Evolutionary conservation across 1,284 basidiomycete genomes (phyloP), one percentile per base, ranked within the genome.

Genomic region (Trichosporon coremiiforme): DNA sequence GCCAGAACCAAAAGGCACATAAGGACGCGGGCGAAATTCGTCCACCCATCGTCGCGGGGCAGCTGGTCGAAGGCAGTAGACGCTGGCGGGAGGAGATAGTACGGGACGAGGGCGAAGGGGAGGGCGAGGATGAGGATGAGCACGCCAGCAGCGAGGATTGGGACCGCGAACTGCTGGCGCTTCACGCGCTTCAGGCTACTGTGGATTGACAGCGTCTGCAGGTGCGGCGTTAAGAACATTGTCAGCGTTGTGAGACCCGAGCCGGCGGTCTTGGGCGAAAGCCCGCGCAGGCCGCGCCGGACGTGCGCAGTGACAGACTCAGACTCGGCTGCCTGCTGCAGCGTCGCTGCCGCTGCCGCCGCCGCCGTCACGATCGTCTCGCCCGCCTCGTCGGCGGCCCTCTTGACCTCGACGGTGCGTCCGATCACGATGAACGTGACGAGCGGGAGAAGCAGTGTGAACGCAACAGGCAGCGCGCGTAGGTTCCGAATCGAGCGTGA

Each of bases 31-130:
- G 81, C 83, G 17, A 80, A 65, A 68, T 83, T 83, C 55, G 82
- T 76, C 78, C 82, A 83, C 5, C 75, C 77, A 68, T 84, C 83
- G 33, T 79, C 74, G 2, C 73, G 68, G 0, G 81, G 80, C 4
- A 82, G 69, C 25, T 72, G 71, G 13, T 73, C 73, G 53, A 83
- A 81, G 7, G 81, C 77, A 0, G 75, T 67, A 1, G 80, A 75
- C 1, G 68, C 72, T 7, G 68, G 50, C n/a, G 63, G 62, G 35
- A 84, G 76, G 63, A 84, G 80, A 71, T 84, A 83, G 75, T 85
- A 85, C 6, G 83, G 84, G 2, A 85, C 83, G 13, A 85, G 75
- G 2, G 82, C 78, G 35, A 82, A 74, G 0, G 84, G 84, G 8
- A 85, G 77, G 29, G 77, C 70, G 12, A 85, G 73, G 22, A 78